Conservation (phyloP, 2,329 filamentous ascomycete species). For the Exophiala spinifera region DNA sequence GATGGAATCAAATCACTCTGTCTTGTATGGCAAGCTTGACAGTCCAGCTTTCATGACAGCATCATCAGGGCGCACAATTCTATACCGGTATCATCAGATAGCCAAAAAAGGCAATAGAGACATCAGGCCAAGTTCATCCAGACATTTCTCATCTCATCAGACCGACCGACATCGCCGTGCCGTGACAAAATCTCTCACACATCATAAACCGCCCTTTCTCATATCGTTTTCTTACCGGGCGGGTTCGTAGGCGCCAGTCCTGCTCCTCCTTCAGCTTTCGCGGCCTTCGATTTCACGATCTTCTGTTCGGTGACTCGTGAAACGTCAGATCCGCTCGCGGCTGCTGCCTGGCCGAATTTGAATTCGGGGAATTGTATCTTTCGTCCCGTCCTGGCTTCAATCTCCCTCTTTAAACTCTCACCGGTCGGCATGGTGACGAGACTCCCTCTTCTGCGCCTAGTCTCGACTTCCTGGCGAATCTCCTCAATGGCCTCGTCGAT, state of each 20-base stretch:
- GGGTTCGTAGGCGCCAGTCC: not conserved
- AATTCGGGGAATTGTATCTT: constrained; percentile 16
- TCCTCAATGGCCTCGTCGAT: constrained; percentile 75
- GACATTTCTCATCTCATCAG: too few species aligned
- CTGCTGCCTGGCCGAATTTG: constrained; percentile 6
- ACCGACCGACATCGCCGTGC: not conserved
- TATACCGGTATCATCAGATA: too few species aligned
- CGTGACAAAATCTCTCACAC: not conserved
- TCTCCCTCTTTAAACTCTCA: constrained; percentile 51
- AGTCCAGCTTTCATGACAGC: too few species aligned
- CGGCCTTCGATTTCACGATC: not conserved
- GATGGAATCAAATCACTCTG: too few species aligned
- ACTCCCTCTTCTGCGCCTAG: constrained; percentile 49
- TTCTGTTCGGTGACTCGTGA: not conserved
- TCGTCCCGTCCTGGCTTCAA: constrained; percentile 31
- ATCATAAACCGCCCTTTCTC: not conserved
- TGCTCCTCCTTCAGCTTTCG: not conserved
- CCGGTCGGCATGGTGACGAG: constrained; percentile 45
- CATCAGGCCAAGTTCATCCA: too few species aligned
- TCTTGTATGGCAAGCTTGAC: too few species aligned
- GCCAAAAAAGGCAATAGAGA: too few species aligned
- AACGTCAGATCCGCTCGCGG: not conserved
- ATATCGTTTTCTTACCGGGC: not conserved
- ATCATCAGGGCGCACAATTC: too few species aligned
- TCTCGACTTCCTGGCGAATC: constrained; percentile 69